Evolutionary conservation across 768 basidiomycete genomes (phyloP).

Genomic region (Chalciporus piperatus): DNA sequence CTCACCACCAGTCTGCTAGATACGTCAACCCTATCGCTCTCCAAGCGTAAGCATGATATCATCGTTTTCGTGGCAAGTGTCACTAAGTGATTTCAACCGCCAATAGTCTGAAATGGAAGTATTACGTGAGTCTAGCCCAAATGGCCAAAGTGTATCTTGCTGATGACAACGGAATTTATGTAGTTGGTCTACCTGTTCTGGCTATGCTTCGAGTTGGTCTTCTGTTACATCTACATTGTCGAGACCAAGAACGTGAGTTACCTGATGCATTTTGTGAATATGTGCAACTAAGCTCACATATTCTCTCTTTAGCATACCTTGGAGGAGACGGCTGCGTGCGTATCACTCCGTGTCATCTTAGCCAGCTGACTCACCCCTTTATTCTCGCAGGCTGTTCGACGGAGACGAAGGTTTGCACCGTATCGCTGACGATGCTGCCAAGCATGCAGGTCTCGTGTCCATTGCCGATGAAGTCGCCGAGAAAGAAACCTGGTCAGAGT

Average conservation of each 20-base stretch:
- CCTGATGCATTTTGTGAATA: background rate
- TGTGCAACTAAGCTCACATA: background rate
- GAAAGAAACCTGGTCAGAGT: slow-evolving; percentile 1
- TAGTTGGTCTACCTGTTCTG: slow-evolving; percentile 36
- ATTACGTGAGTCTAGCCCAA: slow-evolving; percentile 34
- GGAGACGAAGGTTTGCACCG: background rate
- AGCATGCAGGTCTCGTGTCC: background rate
- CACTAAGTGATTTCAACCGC: background rate
- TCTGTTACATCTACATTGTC: slow-evolving; percentile 36
- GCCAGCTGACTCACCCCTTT: background rate
- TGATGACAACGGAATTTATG: background rate
- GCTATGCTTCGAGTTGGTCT: slow-evolving; percentile 39
- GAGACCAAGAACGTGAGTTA: slow-evolving; percentile 37
- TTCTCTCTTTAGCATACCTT: slow-evolving; percentile 7
- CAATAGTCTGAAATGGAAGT: slow-evolving; percentile 43
- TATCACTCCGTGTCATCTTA: background rate
- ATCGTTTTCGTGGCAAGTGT: background rate
- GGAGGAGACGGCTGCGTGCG: slow-evolving; percentile 21
- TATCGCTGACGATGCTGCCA: background rate
- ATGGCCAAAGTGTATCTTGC: background rate
- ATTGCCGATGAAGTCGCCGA: slow-evolving; percentile 1
- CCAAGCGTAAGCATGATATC: slow-evolving; percentile 11
- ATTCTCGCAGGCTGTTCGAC: slow-evolving; percentile 15
- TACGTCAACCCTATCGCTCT: slow-evolving; percentile 39
- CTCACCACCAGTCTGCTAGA: slow-evolving; percentile 13